Base-by-base conservation (phyloP, 768 basidiomycete genomes). In the Agaricus sinodeliciosus region DNA sequence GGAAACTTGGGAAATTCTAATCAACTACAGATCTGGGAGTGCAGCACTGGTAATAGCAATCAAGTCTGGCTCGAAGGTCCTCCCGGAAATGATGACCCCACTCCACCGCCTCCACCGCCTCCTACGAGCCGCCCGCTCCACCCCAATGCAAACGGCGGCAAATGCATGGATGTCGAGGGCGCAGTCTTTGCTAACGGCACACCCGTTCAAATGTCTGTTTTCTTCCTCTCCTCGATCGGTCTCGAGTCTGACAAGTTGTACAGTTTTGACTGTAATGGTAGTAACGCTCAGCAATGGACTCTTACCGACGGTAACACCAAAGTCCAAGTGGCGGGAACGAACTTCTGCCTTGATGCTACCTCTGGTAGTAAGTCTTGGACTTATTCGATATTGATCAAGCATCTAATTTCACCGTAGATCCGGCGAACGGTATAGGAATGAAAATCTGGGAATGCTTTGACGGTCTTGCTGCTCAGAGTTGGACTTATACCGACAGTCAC, bases 381-480 rank as follows among this genome's bases (percentile, higher is more conserved):
- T 7, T 34, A 6, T 13, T 3, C 40, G 8, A 5, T 16, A 16
- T 6, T 25, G 55, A 64, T 19, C 12, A 4, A 13, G n/a, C 13
- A 4, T 45, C 6, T 31, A 45, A 26, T 28, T 13, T 43, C 9
- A 26, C 22, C 49, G 64, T 46, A 61, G 62, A 37, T 36, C 62
- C 62, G 22, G 59, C 28, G 16, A 60, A 59, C 40, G 62, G 60
- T 3, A 51, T 57, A 22, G 55, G 54, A 13, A 56, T 60, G 58
- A 62, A 60, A 41, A 61, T 67, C 16, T 62, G 62, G 64, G 19
- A 60, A 37, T 71, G 69, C 54, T 66, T 57, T 49, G 62, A 65
- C 26, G 63, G 65, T 37, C 61, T 69, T 22, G 60, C 69, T 2
- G 65, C 69, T 5, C 69, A 69, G 50, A 50, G 62, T n/a, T 71